A percentile compares a stretch with the other conserved stretches of the same genome.
Conservation (phyloP, 2,329 filamentous ascomycete species). For the Rhynchosporium secalis region DNA sequence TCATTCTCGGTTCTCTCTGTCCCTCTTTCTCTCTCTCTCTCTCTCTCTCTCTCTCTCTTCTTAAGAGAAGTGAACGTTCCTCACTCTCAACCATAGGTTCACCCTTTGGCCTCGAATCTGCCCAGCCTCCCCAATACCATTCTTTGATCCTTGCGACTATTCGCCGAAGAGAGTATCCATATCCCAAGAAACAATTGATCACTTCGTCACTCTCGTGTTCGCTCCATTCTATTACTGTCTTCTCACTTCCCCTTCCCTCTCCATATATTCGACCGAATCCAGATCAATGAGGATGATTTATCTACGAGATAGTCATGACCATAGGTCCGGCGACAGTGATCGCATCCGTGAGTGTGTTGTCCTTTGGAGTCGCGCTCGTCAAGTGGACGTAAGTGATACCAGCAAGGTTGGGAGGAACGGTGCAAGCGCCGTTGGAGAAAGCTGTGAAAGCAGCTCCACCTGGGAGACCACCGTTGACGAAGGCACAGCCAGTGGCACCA, state of each 20-base stretch:
- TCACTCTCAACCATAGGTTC: background rate
- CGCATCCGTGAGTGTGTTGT: slow-evolving; percentile 57
- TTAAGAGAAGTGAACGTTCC: background rate
- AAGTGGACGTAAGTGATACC: slow-evolving; percentile 69
- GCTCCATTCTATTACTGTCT: slow-evolving; percentile 1
- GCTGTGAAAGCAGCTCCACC: slow-evolving; percentile 61
- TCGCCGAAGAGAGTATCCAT: background rate
- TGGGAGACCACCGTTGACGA: slow-evolving; percentile 59
- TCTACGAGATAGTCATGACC: slow-evolving; percentile 47
- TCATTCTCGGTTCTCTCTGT: slow-evolving; percentile 15
- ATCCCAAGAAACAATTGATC: slow-evolving; percentile 6
- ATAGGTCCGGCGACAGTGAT: slow-evolving; percentile 67
- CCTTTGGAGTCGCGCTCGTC: slow-evolving; percentile 53
- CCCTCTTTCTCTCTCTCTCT: slow-evolving; percentile 1
- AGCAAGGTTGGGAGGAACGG: slow-evolving; percentile 60
- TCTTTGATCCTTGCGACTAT: slow-evolving; percentile 9
- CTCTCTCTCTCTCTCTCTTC: slow-evolving; percentile 3
- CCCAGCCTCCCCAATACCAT: background rate
- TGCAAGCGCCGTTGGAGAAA: slow-evolving; percentile 57
- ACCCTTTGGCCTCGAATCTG: background rate
- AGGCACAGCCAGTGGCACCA: slow-evolving; percentile 62
- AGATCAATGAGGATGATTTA: background rate
- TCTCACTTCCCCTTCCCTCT: background rate
- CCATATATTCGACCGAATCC: background rate
- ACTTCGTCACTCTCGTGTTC: background rate